Conservation (phyloP, 441 rosid genomes). For the Populus hybrid region DNA sequence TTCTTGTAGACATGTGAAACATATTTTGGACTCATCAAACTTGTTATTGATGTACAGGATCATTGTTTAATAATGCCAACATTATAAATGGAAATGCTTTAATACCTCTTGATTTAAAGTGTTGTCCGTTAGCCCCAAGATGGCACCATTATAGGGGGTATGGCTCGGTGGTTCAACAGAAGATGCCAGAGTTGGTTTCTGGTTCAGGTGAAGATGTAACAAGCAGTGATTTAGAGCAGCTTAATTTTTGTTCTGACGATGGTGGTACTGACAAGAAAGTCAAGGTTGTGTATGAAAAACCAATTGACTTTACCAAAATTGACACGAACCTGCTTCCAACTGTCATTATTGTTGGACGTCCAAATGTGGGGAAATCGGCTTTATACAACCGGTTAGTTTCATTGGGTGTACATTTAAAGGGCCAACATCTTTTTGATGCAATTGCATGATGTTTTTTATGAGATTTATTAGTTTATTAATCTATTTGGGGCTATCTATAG, state of each 20-base stretch:
- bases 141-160: slow-evolving; percentile 23
- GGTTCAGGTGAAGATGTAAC: slow-evolving; percentile 12
- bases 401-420: not conserved
- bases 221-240: slow-evolving; percentile 6
- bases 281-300: slow-evolving; percentile 33
- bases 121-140: slow-evolving; percentile 16
- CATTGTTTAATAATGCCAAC: not conserved
- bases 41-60: slow-evolving; percentile 28
- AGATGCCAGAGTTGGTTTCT: slow-evolving; percentile 11
- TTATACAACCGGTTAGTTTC: slow-evolving; percentile 69
- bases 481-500: slow-evolving; percentile 27
- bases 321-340: slow-evolving; percentile 65
- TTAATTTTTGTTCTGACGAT: slow-evolving; percentile 14
- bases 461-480: not conserved
- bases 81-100: not conserved
- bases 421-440: not conserved
- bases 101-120: slow-evolving; percentile 4
- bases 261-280: slow-evolving; percentile 23
- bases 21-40: not conserved
- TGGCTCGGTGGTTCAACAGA: slow-evolving; percentile 25
- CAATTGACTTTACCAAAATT: slow-evolving; percentile 66
- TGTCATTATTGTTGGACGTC: slow-evolving; percentile 81
- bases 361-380: slow-evolving; percentile 97
- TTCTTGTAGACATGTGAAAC: not conserved
- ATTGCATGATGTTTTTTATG: not conserved